These are phyloP conservation scores for Globisporangium nodosum DNA, from an alignment of 352 stramenopile species.

Conservation along the genomic window DNA sequence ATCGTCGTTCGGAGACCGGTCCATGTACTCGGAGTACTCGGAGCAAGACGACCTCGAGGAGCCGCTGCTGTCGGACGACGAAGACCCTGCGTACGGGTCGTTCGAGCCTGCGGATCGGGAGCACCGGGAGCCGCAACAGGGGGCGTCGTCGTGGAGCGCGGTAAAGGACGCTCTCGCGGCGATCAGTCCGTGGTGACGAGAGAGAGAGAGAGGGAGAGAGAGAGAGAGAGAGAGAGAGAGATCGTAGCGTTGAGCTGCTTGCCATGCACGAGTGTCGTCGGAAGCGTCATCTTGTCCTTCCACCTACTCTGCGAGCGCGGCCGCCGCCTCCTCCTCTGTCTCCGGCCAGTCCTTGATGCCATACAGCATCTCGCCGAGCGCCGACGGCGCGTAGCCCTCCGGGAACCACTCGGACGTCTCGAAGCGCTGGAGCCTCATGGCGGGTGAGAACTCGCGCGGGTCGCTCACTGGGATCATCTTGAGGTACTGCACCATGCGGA, in stretches of 20 bases:
- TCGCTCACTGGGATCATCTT: slow-evolving; percentile 43
- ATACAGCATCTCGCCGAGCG: slow-evolving; percentile 29
- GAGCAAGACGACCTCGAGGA: slow-evolving; percentile 54
- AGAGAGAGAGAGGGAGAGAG: background rate
- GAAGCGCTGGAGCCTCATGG: slow-evolving; percentile 32
- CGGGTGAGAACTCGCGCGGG: slow-evolving; percentile 29
- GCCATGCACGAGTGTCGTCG: too few relatives aligned
- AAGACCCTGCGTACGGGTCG: slow-evolving; percentile 64
- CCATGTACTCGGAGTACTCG: slow-evolving; percentile 11
- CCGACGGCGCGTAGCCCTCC: slow-evolving; percentile 23
- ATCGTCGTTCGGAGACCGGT: slow-evolving; percentile 9
- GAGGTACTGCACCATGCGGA: slow-evolving; percentile 52
- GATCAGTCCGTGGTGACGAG: slow-evolving; percentile 66
- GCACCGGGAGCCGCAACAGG: slow-evolving; percentile 10
- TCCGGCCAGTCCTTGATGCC: slow-evolving; percentile 28
- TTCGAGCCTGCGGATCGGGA: slow-evolving; percentile 23
- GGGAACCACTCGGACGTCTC: slow-evolving; percentile 33
- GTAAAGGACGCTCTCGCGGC: slow-evolving; percentile 49
- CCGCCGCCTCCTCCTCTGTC: slow-evolving; percentile 13
- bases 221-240: background rate
- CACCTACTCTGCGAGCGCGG: slow-evolving; percentile 1
- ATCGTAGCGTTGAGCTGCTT: too few relatives aligned
- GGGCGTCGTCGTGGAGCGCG: slow-evolving; percentile 34
- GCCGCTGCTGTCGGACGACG: slow-evolving; percentile 58
- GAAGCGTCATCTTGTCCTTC: too few relatives aligned